A percentile compares a stretch with the other conserved stretches of the same genome.
Conservation (phyloP, 2,329 filamentous ascomycete genomes). For the Coniella vitis region DNA sequence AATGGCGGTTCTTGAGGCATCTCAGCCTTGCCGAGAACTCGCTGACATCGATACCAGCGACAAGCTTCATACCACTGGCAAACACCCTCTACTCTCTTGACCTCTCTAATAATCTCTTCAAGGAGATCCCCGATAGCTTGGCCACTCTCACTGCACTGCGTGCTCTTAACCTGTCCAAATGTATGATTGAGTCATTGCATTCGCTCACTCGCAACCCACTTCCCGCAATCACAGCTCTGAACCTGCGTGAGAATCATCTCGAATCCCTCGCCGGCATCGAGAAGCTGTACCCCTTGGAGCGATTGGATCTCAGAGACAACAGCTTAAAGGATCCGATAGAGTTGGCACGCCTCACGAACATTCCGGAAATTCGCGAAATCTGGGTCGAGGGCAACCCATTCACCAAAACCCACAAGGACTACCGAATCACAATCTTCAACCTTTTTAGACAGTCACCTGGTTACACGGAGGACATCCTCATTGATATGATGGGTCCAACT, state of each 20-base stretch:
- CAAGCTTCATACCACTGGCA: slow-evolving; percentile 73
- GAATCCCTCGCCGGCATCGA: slow-evolving; percentile 85
- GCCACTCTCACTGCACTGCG: slow-evolving; percentile 80
- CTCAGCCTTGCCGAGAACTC: slow-evolving; percentile 88
- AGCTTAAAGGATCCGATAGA: slow-evolving; percentile 85
- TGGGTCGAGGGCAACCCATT: slow-evolving; percentile 93
- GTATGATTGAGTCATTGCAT: slow-evolving; percentile 93
- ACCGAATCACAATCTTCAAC: slow-evolving; percentile 90
- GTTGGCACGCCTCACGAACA: slow-evolving; percentile 78
- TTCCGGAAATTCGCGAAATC: slow-evolving; percentile 86
- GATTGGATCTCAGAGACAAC: slow-evolving; percentile 88
- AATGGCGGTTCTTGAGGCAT: slow-evolving; percentile 93
- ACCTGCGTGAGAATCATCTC: slow-evolving; percentile 82
- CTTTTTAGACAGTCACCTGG: slow-evolving; percentile 86
- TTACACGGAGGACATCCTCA: slow-evolving; percentile 82
- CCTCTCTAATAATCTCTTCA: slow-evolving; percentile 85
- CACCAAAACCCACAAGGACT: slow-evolving; percentile 75
- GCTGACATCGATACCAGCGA: slow-evolving; percentile 68
- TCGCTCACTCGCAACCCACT: slow-evolving; percentile 80
- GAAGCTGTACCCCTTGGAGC: slow-evolving; percentile 78
- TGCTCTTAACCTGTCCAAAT: slow-evolving; percentile 88
- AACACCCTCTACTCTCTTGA: slow-evolving; percentile 89
- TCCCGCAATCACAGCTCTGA: slow-evolving; percentile 87
- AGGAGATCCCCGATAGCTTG: slow-evolving; percentile 88
- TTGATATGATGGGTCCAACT: slow-evolving; percentile 77